phyloP scores from a whole-genome alignment of 164 flowering plant genomes.

The Chimonanthus salicifolius region DNA sequence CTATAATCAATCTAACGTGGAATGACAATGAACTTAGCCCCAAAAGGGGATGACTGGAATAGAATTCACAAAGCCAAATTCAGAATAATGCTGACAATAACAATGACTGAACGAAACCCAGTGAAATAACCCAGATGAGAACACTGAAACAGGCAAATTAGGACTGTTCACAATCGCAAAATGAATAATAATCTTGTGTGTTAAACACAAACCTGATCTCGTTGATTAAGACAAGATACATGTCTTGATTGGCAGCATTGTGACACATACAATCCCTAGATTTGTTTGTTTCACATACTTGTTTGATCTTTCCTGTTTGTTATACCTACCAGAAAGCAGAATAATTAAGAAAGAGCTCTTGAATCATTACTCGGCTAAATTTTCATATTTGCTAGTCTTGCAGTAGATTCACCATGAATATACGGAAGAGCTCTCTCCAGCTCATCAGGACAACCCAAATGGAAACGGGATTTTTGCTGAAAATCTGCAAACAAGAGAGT shows the following conservation, averaged over 20 bases:
- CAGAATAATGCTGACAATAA: no score
- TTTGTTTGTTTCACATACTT: slow-evolving; percentile 37
- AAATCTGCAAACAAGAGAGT: slow-evolving; percentile 4
- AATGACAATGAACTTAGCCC: no score
- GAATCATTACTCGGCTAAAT: background rate
- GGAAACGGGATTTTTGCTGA: slow-evolving; percentile 36
- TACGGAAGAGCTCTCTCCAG: slow-evolving; percentile 46
- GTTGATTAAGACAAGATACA: background rate
- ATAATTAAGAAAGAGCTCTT: background rate
- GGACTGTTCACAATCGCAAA: background rate
- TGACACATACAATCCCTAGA: slow-evolving; percentile 18
- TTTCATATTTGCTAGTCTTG: slow-evolving; percentile 2
- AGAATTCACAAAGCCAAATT: no score
- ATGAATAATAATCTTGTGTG: background rate
- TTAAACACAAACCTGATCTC: slow-evolving; percentile 33
- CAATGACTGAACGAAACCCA: no score
- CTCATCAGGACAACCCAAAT: slow-evolving; percentile 18
- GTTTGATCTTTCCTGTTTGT: slow-evolving; percentile 23
- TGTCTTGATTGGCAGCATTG: slow-evolving; percentile 27
- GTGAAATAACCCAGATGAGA: background rate
- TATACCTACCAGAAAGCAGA: background rate
- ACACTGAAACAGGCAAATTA: background rate
- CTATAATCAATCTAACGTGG: no score
- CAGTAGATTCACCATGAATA: slow-evolving; percentile 19
- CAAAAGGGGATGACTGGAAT: no score